Evolutionary conservation across 805 yeast species (phyloP), one percentile per base, ranked within the genome.

Genomic region (Saturnispora saitoi): DNA sequence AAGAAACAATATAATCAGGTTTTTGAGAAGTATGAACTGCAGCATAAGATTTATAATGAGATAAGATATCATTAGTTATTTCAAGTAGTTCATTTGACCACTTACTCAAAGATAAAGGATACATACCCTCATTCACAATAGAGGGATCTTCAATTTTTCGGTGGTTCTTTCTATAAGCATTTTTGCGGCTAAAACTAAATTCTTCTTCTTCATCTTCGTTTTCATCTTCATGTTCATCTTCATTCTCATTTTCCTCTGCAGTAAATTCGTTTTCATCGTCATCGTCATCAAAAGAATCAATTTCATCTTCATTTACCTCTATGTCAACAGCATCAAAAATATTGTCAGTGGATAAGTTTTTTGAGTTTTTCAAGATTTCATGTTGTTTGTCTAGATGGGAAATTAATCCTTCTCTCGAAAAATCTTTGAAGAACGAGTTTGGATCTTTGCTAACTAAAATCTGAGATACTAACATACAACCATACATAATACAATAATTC

Each of bases 341-440:
- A 7, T 41, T 41, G 28, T 37, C 40, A 4, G 32, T 12, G 4
- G 12, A 20, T 8, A 37, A 31, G 7, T 32, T 17, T 20, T 24
- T 30, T n/a, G 40, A 53, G 24, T 63, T 64, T 66, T 43, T 32
- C n/a, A 45, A 42, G 11, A 32, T 31, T 9, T 29, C 24, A 10
- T 31, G 47, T 3, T 78, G 62, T 0, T 57, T 50, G 1, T 64
- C 54, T 9, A 75, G 68, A 58, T 82, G 86, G 15, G 72, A 63
- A 4, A 82, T 60, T n/a, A 84, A 63, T 0, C 96, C 96, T 57
- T 87, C 95, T 48, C 85, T 73, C 56, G 77, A 83, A 52, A 87
- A 77, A 8, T 69, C 71, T 0, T 61, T 56, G 5, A 79, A 57
- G 48, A 76, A 80, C 1, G 62, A 50, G 1, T 63, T 65, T 0